Evolutionary conservation across 768 basidiomycete genomes (phyloP).

Genomic region (Russula olivacea): DNA sequence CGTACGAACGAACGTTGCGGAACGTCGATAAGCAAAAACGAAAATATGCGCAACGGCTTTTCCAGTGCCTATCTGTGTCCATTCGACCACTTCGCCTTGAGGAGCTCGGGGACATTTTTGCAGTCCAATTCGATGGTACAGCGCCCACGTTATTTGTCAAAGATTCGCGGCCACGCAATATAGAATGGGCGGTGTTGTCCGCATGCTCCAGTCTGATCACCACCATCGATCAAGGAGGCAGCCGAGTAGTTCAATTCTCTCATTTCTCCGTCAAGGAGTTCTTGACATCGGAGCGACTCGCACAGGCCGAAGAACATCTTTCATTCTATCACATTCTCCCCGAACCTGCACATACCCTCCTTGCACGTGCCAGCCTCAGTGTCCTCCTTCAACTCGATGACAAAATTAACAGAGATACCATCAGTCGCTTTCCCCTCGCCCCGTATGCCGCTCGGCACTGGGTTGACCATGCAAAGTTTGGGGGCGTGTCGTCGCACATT

Average conservation of each 20-base stretch:
- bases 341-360: neutral
- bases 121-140: neutral
- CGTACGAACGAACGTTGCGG: neutral
- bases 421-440: neutral
- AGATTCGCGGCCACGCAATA: neutral
- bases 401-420: neutral
- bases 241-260: neutral
- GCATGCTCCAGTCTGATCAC: neutral
- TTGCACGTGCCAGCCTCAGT: neutral
- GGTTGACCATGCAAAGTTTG: neutral
- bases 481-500: neutral
- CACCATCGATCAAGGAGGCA: neutral
- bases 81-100: neutral
- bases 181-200: neutral
- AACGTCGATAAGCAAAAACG: neutral
- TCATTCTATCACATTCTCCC: neutral
- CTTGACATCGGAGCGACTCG: neutral
- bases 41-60: neutral
- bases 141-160: no score
- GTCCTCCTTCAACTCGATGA: neutral
- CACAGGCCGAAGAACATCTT: neutral
- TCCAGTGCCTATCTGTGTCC: neutral
- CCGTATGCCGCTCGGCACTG: neutral
- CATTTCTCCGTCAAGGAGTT: neutral
- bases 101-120: neutral